Evolutionary conservation across 371 early-diverging fungal species (phyloP), one percentile per base, ranked within the genome.

Genomic region (Mucor sp.): DNA sequence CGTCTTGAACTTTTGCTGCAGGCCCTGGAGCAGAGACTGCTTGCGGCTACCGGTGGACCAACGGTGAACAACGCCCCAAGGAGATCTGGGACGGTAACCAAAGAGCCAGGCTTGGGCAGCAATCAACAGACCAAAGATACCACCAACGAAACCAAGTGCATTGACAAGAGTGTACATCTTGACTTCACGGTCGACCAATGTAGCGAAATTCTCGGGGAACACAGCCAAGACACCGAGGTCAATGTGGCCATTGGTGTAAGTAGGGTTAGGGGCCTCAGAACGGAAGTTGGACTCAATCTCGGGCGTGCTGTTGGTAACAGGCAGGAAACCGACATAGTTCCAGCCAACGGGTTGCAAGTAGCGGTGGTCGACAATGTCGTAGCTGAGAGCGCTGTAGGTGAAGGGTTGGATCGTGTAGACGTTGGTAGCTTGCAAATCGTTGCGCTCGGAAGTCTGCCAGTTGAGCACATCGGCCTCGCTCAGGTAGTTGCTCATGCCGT

Each of bases 31-130:
- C n/a, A 83, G 44, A 1, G 83, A 83, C 7, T 74, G 77, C 53
- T 76, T 78, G 71, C 79, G 75, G 56, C 76, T 76, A 57, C 83
- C 83, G 19, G 77, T 69, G 23, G 81, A 79, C 83, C 83, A 83
- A 50, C 83, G 74, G 32, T 83, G 83, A 2, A 83, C 78, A 28
- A 83, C 77, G 44, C 83, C 83, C 83, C 83, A 83, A 27, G 83
- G 83, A 8, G 79, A 79, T 28, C 79, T 72, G 41, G 83, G 83
- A 50, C 83, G 74, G 35, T 72, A 79, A 62, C 83, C 83, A 60
- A 83, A 83, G n/a, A 83, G 61, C 83, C 83, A 83, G 12, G 79
- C 66, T 62, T 83, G 83, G 6, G 72, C 67, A 23, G 76, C 74
- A n/a, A 83, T 44, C 30, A 80, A 62, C 3, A 83, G 55, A 72